Conservation (phyloP, 495 filamentous ascomycete genomes). For the Gamarada debralockiae region DNA sequence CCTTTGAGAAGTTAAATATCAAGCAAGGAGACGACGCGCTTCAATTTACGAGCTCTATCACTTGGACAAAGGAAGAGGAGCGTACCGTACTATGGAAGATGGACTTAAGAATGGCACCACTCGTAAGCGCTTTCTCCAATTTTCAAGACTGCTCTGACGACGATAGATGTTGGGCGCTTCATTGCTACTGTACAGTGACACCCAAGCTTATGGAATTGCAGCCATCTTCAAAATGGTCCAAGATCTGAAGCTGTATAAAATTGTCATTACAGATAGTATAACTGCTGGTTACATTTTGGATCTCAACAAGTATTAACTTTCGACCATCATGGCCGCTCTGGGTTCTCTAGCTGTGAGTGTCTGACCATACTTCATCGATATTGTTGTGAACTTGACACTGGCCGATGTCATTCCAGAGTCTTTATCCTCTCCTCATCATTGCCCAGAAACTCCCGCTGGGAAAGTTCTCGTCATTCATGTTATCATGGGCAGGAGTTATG, state of each 20-base stretch:
- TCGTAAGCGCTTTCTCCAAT: not conserved
- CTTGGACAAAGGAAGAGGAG: constrained; percentile 1
- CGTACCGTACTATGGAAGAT: not conserved
- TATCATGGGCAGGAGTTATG: not conserved
- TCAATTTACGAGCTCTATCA: not conserved
- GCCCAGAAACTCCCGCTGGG: not conserved
- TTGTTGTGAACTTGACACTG: not conserved
- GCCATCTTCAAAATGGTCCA: constrained; percentile 1
- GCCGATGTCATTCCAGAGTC: not conserved
- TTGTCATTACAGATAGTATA: not conserved
- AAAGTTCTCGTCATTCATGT: not conserved
- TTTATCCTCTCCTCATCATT: not conserved
- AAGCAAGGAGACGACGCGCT: not conserved
- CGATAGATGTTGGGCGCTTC: not conserved
- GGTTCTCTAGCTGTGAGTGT: not conserved
- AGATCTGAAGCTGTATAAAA: not conserved
- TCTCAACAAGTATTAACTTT: not conserved
- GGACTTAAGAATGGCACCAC: not conserved
- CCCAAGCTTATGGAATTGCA: not conserved
- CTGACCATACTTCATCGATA: not conserved
- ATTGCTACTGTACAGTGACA: not conserved
- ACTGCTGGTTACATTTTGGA: not conserved
- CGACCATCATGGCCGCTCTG: not conserved
- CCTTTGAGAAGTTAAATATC: no score
- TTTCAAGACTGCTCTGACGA: not conserved